These are phyloP conservation scores for Colletotrichum sp. DNA, from an alignment of 2,329 filamentous ascomycete species.

Conservation along the genomic window DNA sequence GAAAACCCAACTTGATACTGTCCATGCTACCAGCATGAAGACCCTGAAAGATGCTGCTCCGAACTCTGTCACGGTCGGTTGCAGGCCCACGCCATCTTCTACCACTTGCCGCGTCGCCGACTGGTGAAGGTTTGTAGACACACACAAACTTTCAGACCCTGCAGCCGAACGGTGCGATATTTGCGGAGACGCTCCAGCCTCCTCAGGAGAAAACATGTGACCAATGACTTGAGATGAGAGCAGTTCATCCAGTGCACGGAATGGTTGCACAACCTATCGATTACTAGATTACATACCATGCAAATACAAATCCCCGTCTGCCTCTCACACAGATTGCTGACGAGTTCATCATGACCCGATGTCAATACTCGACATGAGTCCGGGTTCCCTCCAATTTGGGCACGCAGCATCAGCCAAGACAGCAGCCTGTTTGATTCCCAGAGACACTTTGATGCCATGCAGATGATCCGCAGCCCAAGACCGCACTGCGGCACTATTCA, in stretches of 20 bases:
- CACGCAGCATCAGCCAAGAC: constrained; percentile 19
- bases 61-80: background rate
- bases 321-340: background rate
- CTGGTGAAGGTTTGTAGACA: background rate
- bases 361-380: background rate
- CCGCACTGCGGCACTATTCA: constrained; percentile 12
- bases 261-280: background rate
- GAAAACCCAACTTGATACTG: background rate
- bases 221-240: background rate
- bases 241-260: background rate
- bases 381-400: background rate
- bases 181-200: background rate
- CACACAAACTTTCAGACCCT: background rate
- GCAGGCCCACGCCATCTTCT: background rate
- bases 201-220: background rate
- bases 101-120: background rate
- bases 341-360: background rate
- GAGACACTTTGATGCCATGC: constrained; percentile 8
- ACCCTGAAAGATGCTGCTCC: background rate
- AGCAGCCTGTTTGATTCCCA: constrained; percentile 24
- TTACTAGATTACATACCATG: background rate
- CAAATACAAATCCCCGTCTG: background rate
- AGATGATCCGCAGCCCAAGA: constrained; percentile 22
- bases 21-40: background rate
- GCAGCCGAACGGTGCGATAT: background rate